These are phyloP conservation scores for Pichia scutulata DNA, from an alignment of 805 yeast genomes.

Conservation along the genomic window DNA sequence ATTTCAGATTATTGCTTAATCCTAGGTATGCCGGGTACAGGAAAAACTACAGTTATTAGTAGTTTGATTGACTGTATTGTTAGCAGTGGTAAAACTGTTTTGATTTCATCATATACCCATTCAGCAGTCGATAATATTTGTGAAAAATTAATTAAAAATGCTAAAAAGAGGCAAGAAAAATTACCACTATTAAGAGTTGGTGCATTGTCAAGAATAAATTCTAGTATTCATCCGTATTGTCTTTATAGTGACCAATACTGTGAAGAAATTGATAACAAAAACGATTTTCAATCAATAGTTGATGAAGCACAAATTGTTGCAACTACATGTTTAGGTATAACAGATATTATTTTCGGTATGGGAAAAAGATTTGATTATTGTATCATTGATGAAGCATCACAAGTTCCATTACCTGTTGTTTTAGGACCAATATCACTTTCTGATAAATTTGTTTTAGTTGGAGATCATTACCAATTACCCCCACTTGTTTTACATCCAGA, in stretches of 20 bases:
- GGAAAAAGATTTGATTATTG: slow-evolving; percentile 75
- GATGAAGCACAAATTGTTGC: slow-evolving; percentile 71
- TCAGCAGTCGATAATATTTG: slow-evolving; percentile 94
- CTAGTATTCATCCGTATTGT: slow-evolving; percentile 45
- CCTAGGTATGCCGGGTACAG: slow-evolving; percentile 98
- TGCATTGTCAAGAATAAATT: slow-evolving; percentile 48
- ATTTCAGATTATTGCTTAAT: slow-evolving; percentile 73
- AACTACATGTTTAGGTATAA: slow-evolving; percentile 75
- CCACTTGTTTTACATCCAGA: slow-evolving; percentile 70
- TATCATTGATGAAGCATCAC: slow-evolving; percentile 95
- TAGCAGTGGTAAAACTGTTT: slow-evolving; percentile 52
- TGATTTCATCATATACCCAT: slow-evolving; percentile 84
- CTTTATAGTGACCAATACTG: slow-evolving; percentile 33
- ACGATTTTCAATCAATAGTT: slow-evolving; percentile 41
- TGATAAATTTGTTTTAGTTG: slow-evolving; percentile 82
- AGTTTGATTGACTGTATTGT: slow-evolving; percentile 59
- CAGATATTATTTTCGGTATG: slow-evolving; percentile 49
- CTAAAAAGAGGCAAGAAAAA: neutral
- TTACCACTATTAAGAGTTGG: slow-evolving; percentile 65
- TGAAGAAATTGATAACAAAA: slow-evolving; percentile 26
- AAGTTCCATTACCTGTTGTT: slow-evolving; percentile 84
- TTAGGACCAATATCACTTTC: slow-evolving; percentile 79
- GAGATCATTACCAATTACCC: slow-evolving; percentile 91
- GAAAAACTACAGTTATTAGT: slow-evolving; percentile 86
- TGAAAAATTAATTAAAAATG: slow-evolving; percentile 46